Evolutionary conservation across 768 basidiomycete species (phyloP), one percentile per base, ranked within the genome.

Genomic region (Phanerochaete sordida): DNA sequence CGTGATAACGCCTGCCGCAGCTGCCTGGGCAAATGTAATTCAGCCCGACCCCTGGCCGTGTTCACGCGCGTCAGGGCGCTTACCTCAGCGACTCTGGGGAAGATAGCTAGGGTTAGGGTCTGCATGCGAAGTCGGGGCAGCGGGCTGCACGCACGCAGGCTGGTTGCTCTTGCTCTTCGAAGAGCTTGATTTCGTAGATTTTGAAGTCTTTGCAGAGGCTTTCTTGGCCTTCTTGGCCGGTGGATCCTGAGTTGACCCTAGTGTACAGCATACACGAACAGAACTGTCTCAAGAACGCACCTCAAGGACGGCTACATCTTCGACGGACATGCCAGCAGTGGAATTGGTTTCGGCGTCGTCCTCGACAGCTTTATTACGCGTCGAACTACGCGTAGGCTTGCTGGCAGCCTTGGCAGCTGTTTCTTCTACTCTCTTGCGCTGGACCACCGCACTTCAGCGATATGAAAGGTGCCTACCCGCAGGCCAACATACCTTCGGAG

Each of bases 381-480:
- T 59, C 27, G 66, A 66, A 19, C 63, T 52, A 43, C 69, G 69
- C 30, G 69, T 68, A 49, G 54, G 52, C 30, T 62, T 56, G 35
- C 61, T 43, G n/a, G 54, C 58, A 16, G 58, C 48, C 15, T 62
- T 57, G 5, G 58, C 23, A 3, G 54, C 39, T 1, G 53, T 33
- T 27, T 65, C 69, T 27, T 65, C 67, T 24, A 72, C 71, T 71
- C 81, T 84, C 76, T 88, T 90, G 64, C 87, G 77, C 88, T 90
- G 67, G 8, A 26, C 30, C 45, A 54, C 12, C 30, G 12, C 6
- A 27, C 21, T 4, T 45, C 48, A 43, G 21, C 16, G 7, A 21
- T 35, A 27, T 12, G 11, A 31, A 23, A 24, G 19, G 43, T 27
- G 23, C 16, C 45, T 23, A 3, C n/a, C 16, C 11, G 27, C 23